A percentile compares a stretch with the other conserved stretches of the same genome.
phyloP scores from a whole-genome alignment of 768 basidiomycete species.

The Rubroboletus satanas region DNA sequence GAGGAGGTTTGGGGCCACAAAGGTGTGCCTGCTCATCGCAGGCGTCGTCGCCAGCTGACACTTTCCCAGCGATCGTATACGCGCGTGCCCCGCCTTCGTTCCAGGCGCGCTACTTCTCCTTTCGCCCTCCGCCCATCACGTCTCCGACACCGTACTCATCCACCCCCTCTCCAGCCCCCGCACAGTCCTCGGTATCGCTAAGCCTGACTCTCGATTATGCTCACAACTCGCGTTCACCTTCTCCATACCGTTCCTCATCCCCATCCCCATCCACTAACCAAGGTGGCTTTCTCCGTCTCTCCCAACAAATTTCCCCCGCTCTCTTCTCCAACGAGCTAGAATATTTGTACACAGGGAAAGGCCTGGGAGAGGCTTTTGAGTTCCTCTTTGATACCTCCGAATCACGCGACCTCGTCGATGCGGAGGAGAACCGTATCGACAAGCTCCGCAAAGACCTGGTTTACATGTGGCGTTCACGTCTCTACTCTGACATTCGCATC shows the following conservation, averaged over 20 bases:
- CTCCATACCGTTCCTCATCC: constrained; percentile 43
- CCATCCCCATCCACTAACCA: constrained; percentile 43
- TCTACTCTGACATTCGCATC: constrained; percentile 90
- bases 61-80: constrained; percentile 76
- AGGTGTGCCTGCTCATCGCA: constrained; percentile 47
- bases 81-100: constrained; percentile 91
- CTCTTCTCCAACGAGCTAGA: constrained; percentile 90
- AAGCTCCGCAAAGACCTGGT: constrained; percentile 91
- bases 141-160: constrained; percentile 49
- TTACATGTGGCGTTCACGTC: constrained; percentile 93
- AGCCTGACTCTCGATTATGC: constrained; percentile 42
- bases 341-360: constrained; percentile 91
- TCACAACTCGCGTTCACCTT: constrained; percentile 42
- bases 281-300: constrained; percentile 53
- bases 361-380: constrained; percentile 82
- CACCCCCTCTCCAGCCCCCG: constrained; percentile 49
- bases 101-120: constrained; percentile 84
- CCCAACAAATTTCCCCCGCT: constrained; percentile 66
- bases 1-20: constrained; percentile 90
- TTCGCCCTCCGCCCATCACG: constrained; percentile 53
- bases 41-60: background rate
- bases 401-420: constrained; percentile 41
- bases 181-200: constrained; percentile 61
- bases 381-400: constrained; percentile 71
- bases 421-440: constrained; percentile 61